Percentiles rank a stretch among this genome's conserved stretches.
Evolutionary conservation across 2,329 filamentous ascomycete species (phyloP).

Genomic region (Apiospora pterosperma): DNA sequence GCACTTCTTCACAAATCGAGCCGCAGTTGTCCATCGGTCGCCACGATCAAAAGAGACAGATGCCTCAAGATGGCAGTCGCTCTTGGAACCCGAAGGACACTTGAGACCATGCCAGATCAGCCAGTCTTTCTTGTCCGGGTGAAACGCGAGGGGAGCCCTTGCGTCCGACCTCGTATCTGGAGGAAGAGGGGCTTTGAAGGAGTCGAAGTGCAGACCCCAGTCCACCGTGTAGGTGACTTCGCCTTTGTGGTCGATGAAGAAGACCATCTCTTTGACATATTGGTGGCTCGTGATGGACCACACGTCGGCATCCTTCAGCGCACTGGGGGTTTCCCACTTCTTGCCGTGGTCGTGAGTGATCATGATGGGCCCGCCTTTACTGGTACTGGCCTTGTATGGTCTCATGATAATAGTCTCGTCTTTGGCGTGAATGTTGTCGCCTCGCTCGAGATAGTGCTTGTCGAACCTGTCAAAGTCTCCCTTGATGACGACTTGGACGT

Average conservation of each 20-base stretch:
- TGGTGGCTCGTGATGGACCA: conserved; percentile 70
- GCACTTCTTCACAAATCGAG: conserved; percentile 74
- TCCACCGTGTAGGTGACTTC: conserved; percentile 80
- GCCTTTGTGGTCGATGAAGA: conserved; percentile 68
- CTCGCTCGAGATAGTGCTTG: conserved; percentile 76
- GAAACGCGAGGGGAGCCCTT: conserved; percentile 64
- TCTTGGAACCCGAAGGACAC: conserved; percentile 51
- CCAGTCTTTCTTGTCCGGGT: conserved; percentile 83
- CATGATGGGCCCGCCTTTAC: conserved; percentile 55
- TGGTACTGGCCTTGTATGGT: conserved; percentile 47
- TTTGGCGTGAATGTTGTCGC: conserved; percentile 55
- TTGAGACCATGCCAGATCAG: conserved; percentile 83
- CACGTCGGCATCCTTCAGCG: conserved; percentile 68
- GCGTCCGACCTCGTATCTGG: conserved; percentile 28
- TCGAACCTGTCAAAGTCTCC: conserved; percentile 49
- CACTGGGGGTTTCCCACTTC: conserved; percentile 63
- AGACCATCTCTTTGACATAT: conserved; percentile 81
- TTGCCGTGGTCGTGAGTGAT: conserved; percentile 86
- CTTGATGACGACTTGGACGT: conserved; percentile 60
- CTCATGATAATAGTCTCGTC: conserved; percentile 71
- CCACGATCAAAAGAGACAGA: conserved; percentile 79
- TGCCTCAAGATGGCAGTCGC: conserved; percentile 68
- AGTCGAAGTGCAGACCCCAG: conserved; percentile 69
- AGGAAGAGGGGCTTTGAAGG: conserved; percentile 67
- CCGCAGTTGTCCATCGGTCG: conserved; percentile 71